These are phyloP conservation scores for Mycena indigotica DNA, from an alignment of 768 basidiomycete genomes.

Conservation along the genomic window DNA sequence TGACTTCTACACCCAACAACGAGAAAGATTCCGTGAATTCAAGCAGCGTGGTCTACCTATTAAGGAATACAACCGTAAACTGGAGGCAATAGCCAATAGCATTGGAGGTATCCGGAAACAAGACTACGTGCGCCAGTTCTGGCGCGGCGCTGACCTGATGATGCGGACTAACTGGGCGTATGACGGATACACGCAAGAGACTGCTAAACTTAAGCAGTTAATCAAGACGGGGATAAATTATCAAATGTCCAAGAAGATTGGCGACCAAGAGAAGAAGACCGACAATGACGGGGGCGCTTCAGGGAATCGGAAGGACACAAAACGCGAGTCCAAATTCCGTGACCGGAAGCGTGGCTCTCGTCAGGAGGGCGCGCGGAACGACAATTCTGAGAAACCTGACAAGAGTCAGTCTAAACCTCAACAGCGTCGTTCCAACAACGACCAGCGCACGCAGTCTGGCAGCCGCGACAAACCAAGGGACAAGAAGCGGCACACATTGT, in stretches of 20 bases:
- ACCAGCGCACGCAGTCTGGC: background rate
- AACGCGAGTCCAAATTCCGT: background rate
- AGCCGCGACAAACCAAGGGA: background rate
- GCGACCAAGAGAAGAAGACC: too few relatives aligned
- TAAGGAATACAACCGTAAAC: constrained; percentile 8
- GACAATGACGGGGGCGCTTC: too few relatives aligned
- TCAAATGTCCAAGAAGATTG: constrained; percentile 8
- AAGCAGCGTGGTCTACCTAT: constrained; percentile 12
- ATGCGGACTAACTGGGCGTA: constrained; percentile 8
- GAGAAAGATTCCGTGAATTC: constrained; percentile 14
- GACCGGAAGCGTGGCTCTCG: background rate
- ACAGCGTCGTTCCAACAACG: background rate
- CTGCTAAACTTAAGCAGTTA: background rate
- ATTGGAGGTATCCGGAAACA: constrained; percentile 15
- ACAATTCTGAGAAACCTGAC: background rate
- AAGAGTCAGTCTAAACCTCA: background rate
- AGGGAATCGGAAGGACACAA: too few relatives aligned
- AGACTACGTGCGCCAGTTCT: constrained; percentile 14
- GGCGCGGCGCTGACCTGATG: constrained; percentile 11
- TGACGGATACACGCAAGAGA: constrained; percentile 15
- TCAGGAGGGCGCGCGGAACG: constrained; percentile 7
- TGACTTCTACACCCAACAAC: constrained; percentile 20
- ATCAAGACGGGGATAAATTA: constrained; percentile 5
- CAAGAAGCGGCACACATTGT: constrained; percentile 2
- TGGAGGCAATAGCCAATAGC: constrained; percentile 10